Evolutionary conservation across 495 filamentous ascomycete genomes (phyloP).

Genomic region (Penicillium argentinense): DNA sequence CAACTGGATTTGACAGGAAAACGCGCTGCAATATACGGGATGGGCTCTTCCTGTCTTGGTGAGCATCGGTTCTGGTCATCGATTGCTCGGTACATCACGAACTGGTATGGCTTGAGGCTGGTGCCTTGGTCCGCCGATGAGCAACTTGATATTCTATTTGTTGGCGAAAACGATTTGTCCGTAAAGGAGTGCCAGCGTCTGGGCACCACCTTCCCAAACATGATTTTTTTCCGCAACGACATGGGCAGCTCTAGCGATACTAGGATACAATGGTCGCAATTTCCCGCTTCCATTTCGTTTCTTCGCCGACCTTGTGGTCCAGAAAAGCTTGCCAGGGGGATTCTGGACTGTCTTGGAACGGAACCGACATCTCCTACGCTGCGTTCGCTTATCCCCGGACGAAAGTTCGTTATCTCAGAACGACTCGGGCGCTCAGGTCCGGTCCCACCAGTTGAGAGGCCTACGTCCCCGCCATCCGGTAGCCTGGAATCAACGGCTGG

Average conservation of each 20-base stretch:
- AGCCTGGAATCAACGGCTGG: no score
- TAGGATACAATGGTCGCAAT: no score
- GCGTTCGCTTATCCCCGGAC: no score
- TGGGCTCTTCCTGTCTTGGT: conserved; percentile 4
- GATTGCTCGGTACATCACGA: conserved; percentile 25
- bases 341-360: conserved; percentile 29
- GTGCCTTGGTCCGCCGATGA: conserved; percentile 25
- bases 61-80: conserved; percentile 8
- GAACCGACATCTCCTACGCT: background rate
- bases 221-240: conserved; percentile 32
- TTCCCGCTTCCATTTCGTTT: conserved; percentile 32
- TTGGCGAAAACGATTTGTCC: conserved; percentile 30
- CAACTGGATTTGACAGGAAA: conserved; percentile 13
- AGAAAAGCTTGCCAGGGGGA: conserved; percentile 57
- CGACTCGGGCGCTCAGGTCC: no score
- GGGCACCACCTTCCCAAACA: conserved; percentile 22
- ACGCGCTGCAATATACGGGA: conserved; percentile 20
- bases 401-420: no score
- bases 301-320: conserved; percentile 55
- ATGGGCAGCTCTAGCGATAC: no score
- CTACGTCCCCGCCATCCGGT: no score
- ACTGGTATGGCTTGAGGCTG: conserved; percentile 42
- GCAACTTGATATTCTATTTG: conserved; percentile 33
- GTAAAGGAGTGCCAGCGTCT: conserved; percentile 4
- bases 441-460: no score